These are phyloP conservation scores for Xylaria telfairii DNA, from an alignment of 495 filamentous ascomycete species.

Conservation along the genomic window DNA sequence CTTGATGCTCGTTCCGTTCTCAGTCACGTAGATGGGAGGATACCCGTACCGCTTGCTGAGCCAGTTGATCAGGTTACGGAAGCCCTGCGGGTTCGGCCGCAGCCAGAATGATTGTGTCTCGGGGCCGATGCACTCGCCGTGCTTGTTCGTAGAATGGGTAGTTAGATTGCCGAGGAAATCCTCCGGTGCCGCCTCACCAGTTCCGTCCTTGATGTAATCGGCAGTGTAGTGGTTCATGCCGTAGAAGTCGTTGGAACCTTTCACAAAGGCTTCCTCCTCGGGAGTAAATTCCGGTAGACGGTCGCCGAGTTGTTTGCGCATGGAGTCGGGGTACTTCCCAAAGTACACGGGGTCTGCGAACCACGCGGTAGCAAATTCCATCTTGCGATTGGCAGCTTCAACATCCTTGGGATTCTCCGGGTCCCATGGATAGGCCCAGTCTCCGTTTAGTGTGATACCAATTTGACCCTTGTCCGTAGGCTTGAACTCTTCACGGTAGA, in stretches of 20 bases:
- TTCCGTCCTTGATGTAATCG: constrained; percentile 78
- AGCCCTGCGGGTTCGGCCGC: constrained; percentile 71
- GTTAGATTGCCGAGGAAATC: constrained; percentile 77
- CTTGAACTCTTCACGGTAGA: constrained; percentile 73
- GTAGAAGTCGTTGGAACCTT: constrained; percentile 82
- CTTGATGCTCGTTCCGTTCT: constrained; percentile 80
- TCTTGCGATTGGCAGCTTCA: constrained; percentile 66
- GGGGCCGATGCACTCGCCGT: constrained; percentile 71
- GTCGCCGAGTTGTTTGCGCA: constrained; percentile 74
- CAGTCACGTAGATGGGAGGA: constrained; percentile 81
- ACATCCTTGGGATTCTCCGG: constrained; percentile 61
- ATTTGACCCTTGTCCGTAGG: constrained; percentile 62
- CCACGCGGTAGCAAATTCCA: constrained; percentile 72
- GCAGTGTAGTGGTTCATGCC: constrained; percentile 88
- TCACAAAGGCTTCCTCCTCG: constrained; percentile 70
- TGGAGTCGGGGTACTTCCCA: constrained; percentile 76
- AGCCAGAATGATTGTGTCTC: constrained; percentile 81
- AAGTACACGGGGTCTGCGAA: constrained; percentile 78
- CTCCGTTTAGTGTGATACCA: constrained; percentile 68
- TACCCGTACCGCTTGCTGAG: constrained; percentile 75
- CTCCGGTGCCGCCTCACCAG: constrained; percentile 58
- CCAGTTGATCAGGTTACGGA: constrained; percentile 79
- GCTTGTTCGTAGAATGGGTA: constrained; percentile 69
- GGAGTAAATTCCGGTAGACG: constrained; percentile 69
- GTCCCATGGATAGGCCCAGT: constrained; percentile 65